Evolutionary conservation across 192 early-diverging fungal genomes (phyloP), one percentile per base, ranked within the genome.

Genomic region (Gonapodya prolifera): DNA sequence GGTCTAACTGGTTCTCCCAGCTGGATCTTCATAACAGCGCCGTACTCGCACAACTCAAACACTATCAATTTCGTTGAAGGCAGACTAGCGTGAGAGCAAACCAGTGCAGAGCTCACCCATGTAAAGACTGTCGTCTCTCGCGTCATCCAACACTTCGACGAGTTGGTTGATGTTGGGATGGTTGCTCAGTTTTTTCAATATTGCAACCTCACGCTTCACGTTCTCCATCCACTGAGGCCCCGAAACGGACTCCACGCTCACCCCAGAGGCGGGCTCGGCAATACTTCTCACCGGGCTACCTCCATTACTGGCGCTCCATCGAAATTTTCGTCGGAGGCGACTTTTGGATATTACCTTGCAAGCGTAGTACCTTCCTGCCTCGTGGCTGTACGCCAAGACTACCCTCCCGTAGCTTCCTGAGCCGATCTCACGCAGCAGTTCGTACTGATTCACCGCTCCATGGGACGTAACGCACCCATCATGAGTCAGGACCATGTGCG

Each of bases 41-140:
- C 87, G 34, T 78, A 83, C 45, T 89, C 86, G 74, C 89, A 90
- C 34, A 90, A 82, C 77, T 90, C 88, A 80, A 90, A 90, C 70
- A 90, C 89, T 90, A 36, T 18, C 23, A 79, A 31, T 35, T 81
- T n/a, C 23, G 73, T 45, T 32, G 33, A 75, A 82, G 28, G 35
- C 45, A 1, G 33, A 79, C 35, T 81, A 2, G 1, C 1, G 32
- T 45, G 69, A 77, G 69, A 70, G n/a, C 33, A 33, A 30, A 1
- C 1, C 2, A 1, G 8, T 61, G 45, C 45, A 0, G 29, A 18
- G 76, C 78, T 36, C 45, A 90, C 89, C 83, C 83, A 90, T 83
- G 76, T 90, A 90, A 23, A 90, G 77, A 74, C 88, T 89, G 74
- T 90, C 89, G 34, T 90, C 88, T 18, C 79, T 80, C 23, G 80